Base-by-base conservation (phyloP, 139 green algal species). In the Chlorella sorokiniana region DNA sequence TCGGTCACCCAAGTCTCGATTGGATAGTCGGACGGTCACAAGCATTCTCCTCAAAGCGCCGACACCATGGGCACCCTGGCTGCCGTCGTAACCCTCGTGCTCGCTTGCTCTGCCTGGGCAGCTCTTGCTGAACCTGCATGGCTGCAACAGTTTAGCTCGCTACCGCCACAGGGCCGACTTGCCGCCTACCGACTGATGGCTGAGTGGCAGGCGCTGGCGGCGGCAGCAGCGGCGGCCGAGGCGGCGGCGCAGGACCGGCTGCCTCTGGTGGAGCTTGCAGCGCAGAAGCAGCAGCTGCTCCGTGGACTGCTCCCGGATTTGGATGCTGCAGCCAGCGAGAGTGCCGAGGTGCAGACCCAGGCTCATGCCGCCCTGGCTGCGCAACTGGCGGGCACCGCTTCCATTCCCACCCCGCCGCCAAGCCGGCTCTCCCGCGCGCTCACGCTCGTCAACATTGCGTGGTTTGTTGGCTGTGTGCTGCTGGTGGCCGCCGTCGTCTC, bases 381-480 rank as follows among this genome's bases (percentile, higher is more conserved):
- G 33, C 33, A 45, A 18, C 51, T 54, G 3, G 33, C 7, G 2
- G 8, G 10, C 40, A 54, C 20, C 6, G 38, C n/a, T n/a, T n/a
- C n/a, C n/a, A n/a, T n/a, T n/a, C n/a, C n/a, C n/a, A n/a, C n/a
- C n/a, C n/a, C 51, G 9, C 11, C 51, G 71, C 71, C 41, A 1
- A 35, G 16, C 51, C 51, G 51, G 20, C 35, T 79, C 22, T 33
- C 71, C 1, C 33, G 71, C 22, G 45, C 51, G 20, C 72, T 79
- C 33, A 51, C 51, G 1, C 51, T 79, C 35, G 51, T 68, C 51
- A 79, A 79, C 72, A 51, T 67, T 11, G 51, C 51, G 1, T 79
- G 72, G 73, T 80, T 80, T 40, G 9, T 52, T 8, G 73, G 48
- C 37, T 80, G 73, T 40, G 11, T 56, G 16, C 54, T 80, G 54